Conservation (phyloP, 768 basidiomycete genomes). For the Suillus tomentosus region DNA sequence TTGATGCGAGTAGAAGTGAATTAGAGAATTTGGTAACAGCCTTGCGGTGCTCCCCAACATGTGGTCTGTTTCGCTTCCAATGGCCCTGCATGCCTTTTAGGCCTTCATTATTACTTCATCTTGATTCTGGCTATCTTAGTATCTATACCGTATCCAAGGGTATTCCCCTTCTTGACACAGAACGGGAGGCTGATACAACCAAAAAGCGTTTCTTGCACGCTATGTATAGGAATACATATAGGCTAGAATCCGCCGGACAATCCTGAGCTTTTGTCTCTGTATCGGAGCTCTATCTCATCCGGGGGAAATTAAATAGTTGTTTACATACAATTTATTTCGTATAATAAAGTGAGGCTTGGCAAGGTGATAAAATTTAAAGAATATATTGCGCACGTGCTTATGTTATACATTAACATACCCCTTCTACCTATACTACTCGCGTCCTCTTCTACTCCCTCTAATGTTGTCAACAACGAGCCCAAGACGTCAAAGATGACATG, state of each 20-base stretch:
- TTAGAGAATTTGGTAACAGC: not conserved
- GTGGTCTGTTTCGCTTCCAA: not conserved
- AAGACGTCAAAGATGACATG: not conserved
- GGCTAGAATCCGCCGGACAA: no score
- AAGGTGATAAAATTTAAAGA: no score
- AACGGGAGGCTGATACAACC: not conserved
- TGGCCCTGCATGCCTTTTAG: not conserved
- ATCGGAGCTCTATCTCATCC: not conserved
- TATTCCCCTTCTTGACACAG: not conserved
- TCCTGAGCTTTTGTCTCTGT: not conserved
- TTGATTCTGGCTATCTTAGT: not conserved
- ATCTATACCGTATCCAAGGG: not conserved
- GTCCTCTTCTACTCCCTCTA: no score
- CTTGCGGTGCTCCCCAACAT: not conserved
- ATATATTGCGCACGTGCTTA: not conserved
- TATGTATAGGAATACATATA: no score
- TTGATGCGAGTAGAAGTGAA: not conserved
- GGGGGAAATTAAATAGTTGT: not conserved
- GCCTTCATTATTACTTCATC: not conserved
- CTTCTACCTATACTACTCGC: not conserved
- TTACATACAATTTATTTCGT: not conserved
- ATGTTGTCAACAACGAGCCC: not conserved
- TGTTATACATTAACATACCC: not conserved
- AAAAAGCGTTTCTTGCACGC: no score
- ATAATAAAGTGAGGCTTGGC: no score